Conservation (phyloP, 805 yeast species). For the Wickerhamiella sergipiensis region DNA sequence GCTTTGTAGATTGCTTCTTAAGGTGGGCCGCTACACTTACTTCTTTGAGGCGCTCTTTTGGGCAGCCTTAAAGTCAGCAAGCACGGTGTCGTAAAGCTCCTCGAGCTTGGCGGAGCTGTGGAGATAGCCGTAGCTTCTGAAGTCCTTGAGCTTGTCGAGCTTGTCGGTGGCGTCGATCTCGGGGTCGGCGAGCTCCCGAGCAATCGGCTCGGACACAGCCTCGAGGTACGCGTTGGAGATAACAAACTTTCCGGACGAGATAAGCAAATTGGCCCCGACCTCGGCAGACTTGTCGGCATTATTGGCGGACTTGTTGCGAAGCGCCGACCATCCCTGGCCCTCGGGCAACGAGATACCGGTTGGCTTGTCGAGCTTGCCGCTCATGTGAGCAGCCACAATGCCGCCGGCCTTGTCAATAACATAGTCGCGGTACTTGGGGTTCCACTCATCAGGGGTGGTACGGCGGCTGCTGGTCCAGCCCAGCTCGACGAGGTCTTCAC, state of each 20-base stretch:
- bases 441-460: slow-evolving; percentile 56
- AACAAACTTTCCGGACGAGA: slow-evolving; percentile 15
- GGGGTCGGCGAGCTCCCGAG: slow-evolving; percentile 2
- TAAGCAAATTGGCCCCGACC: slow-evolving; percentile 10
- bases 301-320: slow-evolving; percentile 1
- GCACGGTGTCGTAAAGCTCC: slow-evolving; percentile 12
- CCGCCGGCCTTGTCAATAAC: slow-evolving; percentile 53
- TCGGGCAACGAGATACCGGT: slow-evolving; percentile 50
- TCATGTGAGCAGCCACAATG: slow-evolving; percentile 57
- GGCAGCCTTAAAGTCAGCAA: background rate
- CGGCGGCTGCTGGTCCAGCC: slow-evolving; percentile 96
- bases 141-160: slow-evolving; percentile 10
- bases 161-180: slow-evolving; percentile 8
- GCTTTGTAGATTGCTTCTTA: too few relatives aligned
- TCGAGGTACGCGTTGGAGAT: slow-evolving; percentile 13
- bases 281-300: background rate
- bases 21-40: background rate
- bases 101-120: slow-evolving; percentile 15
- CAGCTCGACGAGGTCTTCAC: slow-evolving; percentile 44
- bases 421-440: slow-evolving; percentile 49
- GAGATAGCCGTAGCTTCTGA: slow-evolving; percentile 20
- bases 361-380: slow-evolving; percentile 47
- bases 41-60: background rate
- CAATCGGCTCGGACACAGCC: slow-evolving; percentile 7
- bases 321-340: slow-evolving; percentile 61